Evolutionary conservation across 2,329 filamentous ascomycete species (phyloP).

Genomic region (Domatiomyces globalis): DNA sequence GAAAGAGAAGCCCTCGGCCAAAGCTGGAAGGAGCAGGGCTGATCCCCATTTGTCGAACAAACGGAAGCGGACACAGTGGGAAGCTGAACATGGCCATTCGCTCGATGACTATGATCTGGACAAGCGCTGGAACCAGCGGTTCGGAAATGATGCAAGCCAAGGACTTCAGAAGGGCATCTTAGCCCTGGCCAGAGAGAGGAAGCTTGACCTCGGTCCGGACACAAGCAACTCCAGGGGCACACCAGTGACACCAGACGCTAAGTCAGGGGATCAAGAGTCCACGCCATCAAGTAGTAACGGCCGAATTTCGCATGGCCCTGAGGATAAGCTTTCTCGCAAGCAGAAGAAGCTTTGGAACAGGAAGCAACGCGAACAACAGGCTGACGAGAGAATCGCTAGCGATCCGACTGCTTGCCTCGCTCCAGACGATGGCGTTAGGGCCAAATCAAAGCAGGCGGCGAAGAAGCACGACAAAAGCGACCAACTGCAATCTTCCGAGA

Average conservation of each 20-base stretch:
- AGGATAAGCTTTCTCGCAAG: neutral
- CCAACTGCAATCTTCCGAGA: too few relatives aligned
- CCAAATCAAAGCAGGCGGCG: neutral
- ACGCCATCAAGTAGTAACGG: neutral
- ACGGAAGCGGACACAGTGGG: slow-evolving; percentile 30
- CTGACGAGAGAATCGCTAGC: neutral
- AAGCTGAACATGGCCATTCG: slow-evolving; percentile 12
- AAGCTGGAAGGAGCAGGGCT: slow-evolving; percentile 2
- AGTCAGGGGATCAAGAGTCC: neutral
- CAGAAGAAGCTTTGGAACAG: neutral
- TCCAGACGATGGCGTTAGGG: neutral
- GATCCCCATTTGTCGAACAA: slow-evolving; percentile 29
- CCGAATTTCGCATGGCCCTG: neutral
- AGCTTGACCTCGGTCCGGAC: slow-evolving; percentile 18
- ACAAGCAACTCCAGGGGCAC: slow-evolving; percentile 20
- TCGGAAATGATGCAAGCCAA: slow-evolving; percentile 41
- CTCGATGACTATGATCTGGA: slow-evolving; percentile 59
- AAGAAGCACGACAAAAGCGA: neutral
- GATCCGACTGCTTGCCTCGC: too few relatives aligned
- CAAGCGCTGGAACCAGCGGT: slow-evolving; percentile 64
- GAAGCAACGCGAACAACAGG: neutral
- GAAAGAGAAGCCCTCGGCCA: slow-evolving; percentile 18
- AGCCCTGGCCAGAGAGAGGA: slow-evolving; percentile 10
- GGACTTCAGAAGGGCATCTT: slow-evolving; percentile 25
- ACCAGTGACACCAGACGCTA: slow-evolving; percentile 20